Conservation (phyloP, 768 basidiomycete species). For the Leccinum longicurvipes region DNA sequence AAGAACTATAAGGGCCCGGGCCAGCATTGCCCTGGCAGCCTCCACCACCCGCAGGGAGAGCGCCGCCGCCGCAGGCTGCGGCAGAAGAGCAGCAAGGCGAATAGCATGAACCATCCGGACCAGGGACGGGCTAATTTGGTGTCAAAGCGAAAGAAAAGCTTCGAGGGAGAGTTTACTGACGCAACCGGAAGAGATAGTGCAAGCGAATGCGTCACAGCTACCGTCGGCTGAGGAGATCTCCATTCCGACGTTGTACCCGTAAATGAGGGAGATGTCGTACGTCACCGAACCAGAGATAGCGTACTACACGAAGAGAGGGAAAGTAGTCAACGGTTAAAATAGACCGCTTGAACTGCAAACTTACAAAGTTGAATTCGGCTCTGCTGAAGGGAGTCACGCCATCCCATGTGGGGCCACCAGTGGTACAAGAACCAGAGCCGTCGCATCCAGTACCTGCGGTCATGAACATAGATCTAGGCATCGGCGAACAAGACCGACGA, state of each 20-base stretch:
- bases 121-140: conserved; percentile 22
- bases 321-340: not conserved
- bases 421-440: conserved; percentile 22
- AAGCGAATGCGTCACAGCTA: conserved; percentile 28
- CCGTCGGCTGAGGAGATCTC: conserved; percentile 27
- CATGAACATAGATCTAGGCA: conserved; percentile 3
- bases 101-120: conserved; percentile 24
- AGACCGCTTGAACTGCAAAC: not conserved
- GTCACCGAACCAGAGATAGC: conserved; percentile 27
- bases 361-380: conserved; percentile 33
- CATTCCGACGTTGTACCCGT: conserved; percentile 35
- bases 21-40: conserved; percentile 27
- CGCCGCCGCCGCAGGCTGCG: conserved; percentile 23
- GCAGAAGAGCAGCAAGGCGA: conserved; percentile 30
- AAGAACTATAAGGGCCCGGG: conserved; percentile 28
- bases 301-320: conserved; percentile 3
- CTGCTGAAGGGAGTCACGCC: conserved; percentile 30
- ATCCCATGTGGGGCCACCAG: conserved; percentile 29
- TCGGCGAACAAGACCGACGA: not conserved
- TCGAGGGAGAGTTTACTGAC: conserved; percentile 13
- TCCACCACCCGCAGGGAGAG: conserved; percentile 24
- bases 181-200: conserved; percentile 29
- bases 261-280: conserved; percentile 33
- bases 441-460: conserved; percentile 27
- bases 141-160: not conserved